These are phyloP conservation scores for Pseudogymnoascus sp. DNA, from an alignment of 2,329 filamentous ascomycete species.

Conservation along the genomic window DNA sequence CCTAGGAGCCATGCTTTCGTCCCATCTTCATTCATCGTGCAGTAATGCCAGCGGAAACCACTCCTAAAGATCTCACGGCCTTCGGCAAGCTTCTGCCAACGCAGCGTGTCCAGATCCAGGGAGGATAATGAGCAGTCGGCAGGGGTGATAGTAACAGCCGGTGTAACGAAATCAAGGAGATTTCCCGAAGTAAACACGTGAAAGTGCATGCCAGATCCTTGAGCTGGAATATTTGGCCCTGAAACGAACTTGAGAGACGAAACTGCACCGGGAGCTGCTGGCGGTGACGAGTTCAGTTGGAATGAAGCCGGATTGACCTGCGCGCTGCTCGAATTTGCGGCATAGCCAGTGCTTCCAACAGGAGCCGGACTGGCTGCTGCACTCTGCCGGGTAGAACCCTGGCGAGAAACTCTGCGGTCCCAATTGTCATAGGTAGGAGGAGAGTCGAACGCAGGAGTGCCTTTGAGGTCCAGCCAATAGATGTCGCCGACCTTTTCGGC, in stretches of 20 bases:
- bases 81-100: constrained; percentile 93
- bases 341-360: constrained; percentile 56
- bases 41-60: constrained; percentile 97
- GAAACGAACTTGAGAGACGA: constrained; percentile 86
- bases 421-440: constrained; percentile 51
- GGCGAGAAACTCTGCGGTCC: constrained; percentile 28
- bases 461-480: constrained; percentile 95
- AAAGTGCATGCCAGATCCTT: constrained; percentile 88
- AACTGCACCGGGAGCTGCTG: constrained; percentile 80
- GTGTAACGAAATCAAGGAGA: constrained; percentile 88
- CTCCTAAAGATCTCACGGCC: constrained; percentile 87
- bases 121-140: constrained; percentile 87
- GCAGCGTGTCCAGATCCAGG: constrained; percentile 74
- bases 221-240: constrained; percentile 75
- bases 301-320: constrained; percentile 61
- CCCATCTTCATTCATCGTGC: constrained; percentile 87
- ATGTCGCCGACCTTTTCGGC: constrained; percentile 96
- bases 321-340: constrained; percentile 59
- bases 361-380: constrained; percentile 42
- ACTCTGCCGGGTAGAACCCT: constrained; percentile 44
- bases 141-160: constrained; percentile 75
- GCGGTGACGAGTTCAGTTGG: constrained; percentile 65
- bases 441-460: constrained; percentile 75
- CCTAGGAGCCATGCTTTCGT: constrained; percentile 97
- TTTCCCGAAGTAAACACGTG: constrained; percentile 91